Base-by-base conservation (phyloP, 345 rosid species). In the Barbarea vulgaris region DNA sequence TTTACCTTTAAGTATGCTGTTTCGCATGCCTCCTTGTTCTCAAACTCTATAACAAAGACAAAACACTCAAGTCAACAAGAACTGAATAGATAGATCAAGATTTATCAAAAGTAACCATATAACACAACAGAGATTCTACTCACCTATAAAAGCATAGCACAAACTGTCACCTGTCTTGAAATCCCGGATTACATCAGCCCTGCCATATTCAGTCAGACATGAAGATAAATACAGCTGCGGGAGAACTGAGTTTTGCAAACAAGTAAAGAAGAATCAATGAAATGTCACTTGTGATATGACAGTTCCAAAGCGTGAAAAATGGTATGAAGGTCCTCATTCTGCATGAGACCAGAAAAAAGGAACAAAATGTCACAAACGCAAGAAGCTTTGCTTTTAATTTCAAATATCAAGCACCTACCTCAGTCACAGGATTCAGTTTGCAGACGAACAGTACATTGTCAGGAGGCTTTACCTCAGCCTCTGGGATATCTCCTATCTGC, bases 261-360 rank as follows among this genome's bases (percentile, higher is more conserved):
- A 39, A 12, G 2, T 36, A 24, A 75, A 67, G 24, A 66, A 59
- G 24, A 66, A 59, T 22, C 6, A 51, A 39, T 53, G 53, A 58
- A 5, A 59, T 39, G 61, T 76, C 33, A 77, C 94, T 85, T 82
- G 91, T 97, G 90, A 83, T 67, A 83, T 61, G 30, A 91, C 95
- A 47, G 84, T 89, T 75, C 97, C 97, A 77, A 94, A 91, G 25
- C 95, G 93, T 67, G 97, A 94, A 77, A 91, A 63, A 94, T 94
- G 14, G 97, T 91, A 73, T 90, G 90, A 75, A 91, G 72, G 78
- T 94, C 98, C 83, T 91, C 97, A 64, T 91, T 97, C 97, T 94
- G 87, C 85, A 82, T 15, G 33, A 36, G 66, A 59, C 74, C 65
- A 66, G 27, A 47, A 15, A 46, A 39, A 27, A 19, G 10, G 10